Evolutionary conservation across 805 yeast genomes (phyloP).

Genomic region (Sporopachydermia lactativora): DNA sequence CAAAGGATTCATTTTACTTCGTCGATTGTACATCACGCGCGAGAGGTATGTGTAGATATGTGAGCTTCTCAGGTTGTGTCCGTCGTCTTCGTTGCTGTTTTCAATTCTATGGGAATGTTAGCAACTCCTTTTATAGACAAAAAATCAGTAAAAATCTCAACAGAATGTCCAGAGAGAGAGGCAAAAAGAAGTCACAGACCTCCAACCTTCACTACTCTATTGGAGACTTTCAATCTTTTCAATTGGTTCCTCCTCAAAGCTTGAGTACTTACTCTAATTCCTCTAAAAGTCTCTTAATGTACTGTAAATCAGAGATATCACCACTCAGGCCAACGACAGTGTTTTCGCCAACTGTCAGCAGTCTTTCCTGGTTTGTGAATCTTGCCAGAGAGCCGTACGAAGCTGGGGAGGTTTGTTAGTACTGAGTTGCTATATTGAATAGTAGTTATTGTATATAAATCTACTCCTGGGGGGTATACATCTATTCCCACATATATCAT

Average conservation of each 20-base stretch:
- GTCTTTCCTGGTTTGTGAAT: constrained; percentile 73
- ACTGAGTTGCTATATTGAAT: constrained; percentile 1
- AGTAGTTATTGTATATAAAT: too few relatives aligned
- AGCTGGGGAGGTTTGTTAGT: constrained; percentile 18
- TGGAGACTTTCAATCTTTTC: too few relatives aligned
- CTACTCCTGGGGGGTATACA: too few relatives aligned
- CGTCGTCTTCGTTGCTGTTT: constrained; percentile 61
- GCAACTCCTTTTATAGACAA: constrained; percentile 2
- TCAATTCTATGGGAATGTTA: constrained; percentile 26
- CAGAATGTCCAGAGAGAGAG: background rate
- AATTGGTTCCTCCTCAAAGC: too few relatives aligned
- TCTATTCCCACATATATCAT: too few relatives aligned
- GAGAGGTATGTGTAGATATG: constrained; percentile 81
- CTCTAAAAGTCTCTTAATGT: constrained; percentile 58
- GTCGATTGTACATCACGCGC: constrained; percentile 70
- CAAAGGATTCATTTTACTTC: constrained; percentile 88
- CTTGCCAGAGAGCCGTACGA: constrained; percentile 90
- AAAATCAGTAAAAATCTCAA: constrained; percentile 9
- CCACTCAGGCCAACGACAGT: constrained; percentile 92
- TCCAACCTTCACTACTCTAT: too few relatives aligned
- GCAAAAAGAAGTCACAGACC: too few relatives aligned
- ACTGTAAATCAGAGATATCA: constrained; percentile 88
- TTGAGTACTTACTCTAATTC: constrained; percentile 47
- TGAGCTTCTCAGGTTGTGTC: constrained; percentile 64
- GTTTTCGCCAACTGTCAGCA: constrained; percentile 68